Conservation (phyloP, 768 basidiomycete genomes). For the Boletus coccyginus region DNA sequence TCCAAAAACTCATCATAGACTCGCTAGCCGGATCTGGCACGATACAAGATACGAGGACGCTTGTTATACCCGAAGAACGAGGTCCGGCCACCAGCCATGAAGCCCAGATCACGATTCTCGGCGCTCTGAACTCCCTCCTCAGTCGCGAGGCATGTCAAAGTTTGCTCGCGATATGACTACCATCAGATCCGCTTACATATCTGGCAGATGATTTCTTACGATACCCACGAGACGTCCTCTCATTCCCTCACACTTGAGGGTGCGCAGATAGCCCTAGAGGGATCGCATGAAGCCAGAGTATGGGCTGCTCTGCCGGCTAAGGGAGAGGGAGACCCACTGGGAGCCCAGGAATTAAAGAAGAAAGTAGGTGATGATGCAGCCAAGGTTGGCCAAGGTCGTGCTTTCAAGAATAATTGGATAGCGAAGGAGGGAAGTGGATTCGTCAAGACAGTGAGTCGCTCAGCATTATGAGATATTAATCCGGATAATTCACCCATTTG, state of each 20-base stretch:
- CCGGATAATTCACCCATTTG: background rate
- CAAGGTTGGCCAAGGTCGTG: slow-evolving; percentile 91
- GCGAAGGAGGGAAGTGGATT: slow-evolving; percentile 86
- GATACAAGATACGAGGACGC: slow-evolving; percentile 67
- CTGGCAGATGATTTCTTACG: slow-evolving; percentile 77
- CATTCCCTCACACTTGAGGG: slow-evolving; percentile 85
- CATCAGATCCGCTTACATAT: slow-evolving; percentile 12
- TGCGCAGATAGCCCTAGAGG: slow-evolving; percentile 66
- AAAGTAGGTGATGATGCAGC: slow-evolving; percentile 82
- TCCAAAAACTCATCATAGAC: slow-evolving; percentile 80
- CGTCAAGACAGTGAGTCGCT: slow-evolving; percentile 70
- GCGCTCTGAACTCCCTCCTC: slow-evolving; percentile 86
- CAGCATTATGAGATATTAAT: background rate
- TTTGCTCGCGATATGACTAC: slow-evolving; percentile 1
- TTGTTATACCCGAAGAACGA: slow-evolving; percentile 63
- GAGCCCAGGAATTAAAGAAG: slow-evolving; percentile 65
- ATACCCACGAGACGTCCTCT: slow-evolving; percentile 70
- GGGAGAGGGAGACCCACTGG: slow-evolving; percentile 66
- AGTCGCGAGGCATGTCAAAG: slow-evolving; percentile 70
- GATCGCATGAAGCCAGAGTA: slow-evolving; percentile 94
- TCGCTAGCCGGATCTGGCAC: slow-evolving; percentile 53
- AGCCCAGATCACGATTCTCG: slow-evolving; percentile 80
- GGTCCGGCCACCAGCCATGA: slow-evolving; percentile 62
- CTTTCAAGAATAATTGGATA: slow-evolving; percentile 98
- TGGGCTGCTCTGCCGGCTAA: slow-evolving; percentile 80